Base-by-base conservation (phyloP, 2,329 filamentous ascomycete species). In the Diplocarpon rosae region DNA sequence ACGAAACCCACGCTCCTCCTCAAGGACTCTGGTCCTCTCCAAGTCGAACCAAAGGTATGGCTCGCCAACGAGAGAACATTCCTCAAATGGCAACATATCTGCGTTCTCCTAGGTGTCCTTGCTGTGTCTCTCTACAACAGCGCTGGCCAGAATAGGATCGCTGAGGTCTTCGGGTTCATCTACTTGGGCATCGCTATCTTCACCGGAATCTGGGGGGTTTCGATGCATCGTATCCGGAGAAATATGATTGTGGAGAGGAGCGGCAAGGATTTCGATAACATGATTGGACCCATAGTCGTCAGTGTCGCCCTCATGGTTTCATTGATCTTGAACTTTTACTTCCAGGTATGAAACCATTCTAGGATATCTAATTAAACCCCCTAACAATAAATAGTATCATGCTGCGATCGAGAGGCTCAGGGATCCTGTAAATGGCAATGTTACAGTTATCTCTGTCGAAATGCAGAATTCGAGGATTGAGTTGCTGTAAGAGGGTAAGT, bases 31-130 rank as follows among this genome's bases (percentile, higher is more conserved):
- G 90, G 92, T 2, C 85, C 88, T 30, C 75, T 96, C 52, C 84
- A 88, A 61, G 87, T 98, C 46, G 92, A 98, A 68, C 88, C 87
- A 50, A 98, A 98, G 66, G 90, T 98, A 27, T 98, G 92, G 90
- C 80, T 98, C 46, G 92, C 92, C 43, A 98, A 98, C 65, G 90
- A 98, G 67, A 83, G 92, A 50, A 98, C 92, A 0, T 98, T 95
- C 62, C 82, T 98, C 65, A 96, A 95, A 65, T 98, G 92, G 92
- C 86, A 96, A 69, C 89, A 96, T 63, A 88, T 98, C 58, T 83
- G 80, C 50, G 78, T 98, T 39, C 72, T 98, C 12, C 78, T 98
- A 17, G 89, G 88, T 31, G 80, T 82, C 16, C 67, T 98, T 27
- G 85, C 86, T 0, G 69, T 98, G 11, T 85, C 83, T 16, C 69